Evolutionary conservation across 2,329 filamentous ascomycete genomes (phyloP), one percentile per base, ranked within the genome.

Genomic region (Teratosphaeriaceae sp.): DNA sequence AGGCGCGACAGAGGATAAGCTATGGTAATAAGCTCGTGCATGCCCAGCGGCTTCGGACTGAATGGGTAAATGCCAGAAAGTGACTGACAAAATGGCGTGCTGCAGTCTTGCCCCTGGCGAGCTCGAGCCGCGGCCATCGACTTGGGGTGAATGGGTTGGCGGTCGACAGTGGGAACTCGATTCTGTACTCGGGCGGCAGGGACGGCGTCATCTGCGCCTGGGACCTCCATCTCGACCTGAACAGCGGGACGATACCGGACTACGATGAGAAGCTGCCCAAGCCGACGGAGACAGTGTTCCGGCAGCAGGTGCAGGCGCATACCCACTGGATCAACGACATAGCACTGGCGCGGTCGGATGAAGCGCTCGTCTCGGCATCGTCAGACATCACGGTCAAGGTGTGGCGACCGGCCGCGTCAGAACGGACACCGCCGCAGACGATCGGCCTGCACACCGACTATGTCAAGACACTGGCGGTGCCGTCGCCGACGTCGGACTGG

Each of bases 241-340:
- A 69, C 50, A 48, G 62, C 46, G 57, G 54, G 48, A 58, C 62
- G 42, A 58, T 47, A 49, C 65, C 53, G 15, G 55, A 56, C 21
- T 48, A 55, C 44, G 58, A 61, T 46, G 65, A 51, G 44, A 62
- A 60, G 60, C 62, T 53, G 20, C 47, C 52, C 8, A 27, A 43
- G 18, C 48, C 55, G 30, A 65, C 66, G 39, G 66, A 72, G 8
- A 76, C 77, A 13, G 70, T 70, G 2, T 77, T 79, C 56, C 72
- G 76, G 47, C 73, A 75, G 49, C 78, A 85, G 61, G 78, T 82
- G 13, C 82, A 85, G 62, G 88, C 89, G 7, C 89, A 96, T 65
- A 95, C 88, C 39, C 88, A 94, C 65, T 96, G 89, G 89, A 84
- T 96, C 68, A 96, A 95, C 67, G 89, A 95, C 64, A 86, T 96